Evolutionary conservation across 2,329 filamentous ascomycete species (phyloP).

Genomic region (Cytospora paraplurivora): DNA sequence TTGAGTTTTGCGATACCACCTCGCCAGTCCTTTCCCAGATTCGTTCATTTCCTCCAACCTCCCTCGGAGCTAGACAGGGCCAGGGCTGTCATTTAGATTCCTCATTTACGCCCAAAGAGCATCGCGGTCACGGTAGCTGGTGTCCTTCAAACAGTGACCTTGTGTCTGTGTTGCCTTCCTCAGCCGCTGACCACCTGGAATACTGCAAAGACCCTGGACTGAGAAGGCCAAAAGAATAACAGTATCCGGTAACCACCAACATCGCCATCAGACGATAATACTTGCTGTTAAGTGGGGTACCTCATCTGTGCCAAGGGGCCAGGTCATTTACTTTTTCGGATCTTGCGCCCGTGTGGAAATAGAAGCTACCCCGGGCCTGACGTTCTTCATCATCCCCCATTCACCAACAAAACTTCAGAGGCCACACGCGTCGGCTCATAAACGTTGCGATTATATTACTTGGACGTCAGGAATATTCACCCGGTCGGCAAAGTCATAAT

Average conservation of each 20-base stretch:
- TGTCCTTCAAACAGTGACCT: constrained; percentile 2
- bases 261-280: constrained; percentile 5
- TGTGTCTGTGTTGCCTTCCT: constrained; percentile 10
- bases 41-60: constrained; percentile 31
- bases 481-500: neutral
- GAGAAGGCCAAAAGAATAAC: neutral
- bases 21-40: constrained; percentile 31
- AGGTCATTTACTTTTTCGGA: constrained; percentile 11
- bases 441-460: neutral
- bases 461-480: no score
- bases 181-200: constrained; percentile 1
- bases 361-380: neutral
- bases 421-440: neutral
- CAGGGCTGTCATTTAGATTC: constrained; percentile 21
- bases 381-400: neutral
- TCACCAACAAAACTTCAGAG: neutral
- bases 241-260: neutral
- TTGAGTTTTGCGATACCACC: constrained; percentile 33
- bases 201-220: neutral
- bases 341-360: neutral
- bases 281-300: constrained; percentile 20
- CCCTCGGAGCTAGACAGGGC: constrained; percentile 29
- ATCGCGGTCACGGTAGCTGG: constrained; percentile 16
- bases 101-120: constrained; percentile 16
- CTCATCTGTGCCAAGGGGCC: constrained; percentile 16